Conservation (phyloP, 768 basidiomycete species). For the Lyophyllum semitale region DNA sequence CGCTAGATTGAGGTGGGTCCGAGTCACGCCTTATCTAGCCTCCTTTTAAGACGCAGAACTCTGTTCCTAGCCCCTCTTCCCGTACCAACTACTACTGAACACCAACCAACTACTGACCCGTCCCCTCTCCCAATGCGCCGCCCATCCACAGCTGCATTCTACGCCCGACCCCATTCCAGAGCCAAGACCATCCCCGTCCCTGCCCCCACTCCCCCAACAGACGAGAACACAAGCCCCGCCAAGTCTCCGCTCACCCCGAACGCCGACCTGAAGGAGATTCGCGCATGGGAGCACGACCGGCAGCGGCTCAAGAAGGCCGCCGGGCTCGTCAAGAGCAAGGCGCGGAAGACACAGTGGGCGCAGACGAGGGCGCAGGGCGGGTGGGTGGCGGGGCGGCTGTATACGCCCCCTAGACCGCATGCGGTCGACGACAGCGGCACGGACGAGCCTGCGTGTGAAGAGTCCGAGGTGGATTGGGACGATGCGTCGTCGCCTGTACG, state of each 20-base stretch:
- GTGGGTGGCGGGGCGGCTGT: not conserved
- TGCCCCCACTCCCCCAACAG: not conserved
- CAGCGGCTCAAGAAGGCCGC: conserved; percentile 47
- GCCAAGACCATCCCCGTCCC: not conserved
- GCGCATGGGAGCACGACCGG: conserved; percentile 51
- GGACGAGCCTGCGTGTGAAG: conserved; percentile 1
- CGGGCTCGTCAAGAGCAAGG: conserved; percentile 37
- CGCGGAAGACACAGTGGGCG: conserved; percentile 29
- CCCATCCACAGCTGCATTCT: conserved; percentile 7
- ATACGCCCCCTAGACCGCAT: not conserved
- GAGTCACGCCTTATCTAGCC: conserved; percentile 13
- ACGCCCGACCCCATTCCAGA: not conserved
- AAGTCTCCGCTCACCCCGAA: conserved; percentile 17
- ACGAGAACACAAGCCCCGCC: conserved; percentile 9
- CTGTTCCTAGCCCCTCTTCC: not conserved
- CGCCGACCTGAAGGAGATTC: conserved; percentile 43
- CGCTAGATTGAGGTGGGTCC: conserved; percentile 4
- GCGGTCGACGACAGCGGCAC: not conserved
- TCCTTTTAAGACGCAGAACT: conserved; percentile 11
- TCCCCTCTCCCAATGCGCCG: conserved; percentile 8
- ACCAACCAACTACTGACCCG: not conserved
- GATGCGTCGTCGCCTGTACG: conserved; percentile 1
- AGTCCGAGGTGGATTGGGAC: conserved; percentile 17
- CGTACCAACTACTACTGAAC: conserved; percentile 1
- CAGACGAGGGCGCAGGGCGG: not conserved